These are phyloP conservation scores for Pseudomicrostroma phylloplanum DNA, from an alignment of 1,284 basidiomycete genomes.

Conservation along the genomic window DNA sequence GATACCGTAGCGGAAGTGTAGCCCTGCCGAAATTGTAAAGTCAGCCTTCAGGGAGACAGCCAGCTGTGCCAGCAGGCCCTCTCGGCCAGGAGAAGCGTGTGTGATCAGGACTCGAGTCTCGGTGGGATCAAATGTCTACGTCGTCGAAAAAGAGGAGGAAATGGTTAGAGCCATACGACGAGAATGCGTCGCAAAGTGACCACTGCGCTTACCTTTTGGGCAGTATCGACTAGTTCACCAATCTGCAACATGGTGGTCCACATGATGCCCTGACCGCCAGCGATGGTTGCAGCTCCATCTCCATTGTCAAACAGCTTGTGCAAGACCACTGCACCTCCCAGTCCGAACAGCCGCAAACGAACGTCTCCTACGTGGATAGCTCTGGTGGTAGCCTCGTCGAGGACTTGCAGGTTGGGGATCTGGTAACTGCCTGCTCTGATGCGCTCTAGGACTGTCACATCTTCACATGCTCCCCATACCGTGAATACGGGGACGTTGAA, in stretches of 20 bases:
- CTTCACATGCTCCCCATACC: conserved; percentile 96
- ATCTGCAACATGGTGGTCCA: conserved; percentile 98
- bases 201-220: conserved; percentile 65
- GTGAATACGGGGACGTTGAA: conserved; percentile 76
- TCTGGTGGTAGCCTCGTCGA: conserved; percentile 90
- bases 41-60: conserved; percentile 87
- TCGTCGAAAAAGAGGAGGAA: neutral
- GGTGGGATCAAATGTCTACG: conserved; percentile 66
- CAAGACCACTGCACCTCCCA: conserved; percentile 88
- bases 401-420: conserved; percentile 69
- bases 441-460: conserved; percentile 85
- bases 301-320: conserved; percentile 98
- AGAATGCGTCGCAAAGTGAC: neutral
- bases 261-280: conserved; percentile 95
- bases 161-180: neutral
- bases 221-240: conserved; percentile 94
- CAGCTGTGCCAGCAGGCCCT: conserved; percentile 85
- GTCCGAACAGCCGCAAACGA: conserved; percentile 82
- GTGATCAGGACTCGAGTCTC: conserved; percentile 91
- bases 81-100: conserved; percentile 84
- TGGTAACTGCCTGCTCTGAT: conserved; percentile 75
- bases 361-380: conserved; percentile 86
- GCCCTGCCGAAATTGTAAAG: conserved; percentile 83
- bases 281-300: conserved; percentile 87
- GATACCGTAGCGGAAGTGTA: conserved; percentile 93